Evolutionary conservation across 2,329 filamentous ascomycete species (phyloP).

Genomic region (Ascochyta lentis): DNA sequence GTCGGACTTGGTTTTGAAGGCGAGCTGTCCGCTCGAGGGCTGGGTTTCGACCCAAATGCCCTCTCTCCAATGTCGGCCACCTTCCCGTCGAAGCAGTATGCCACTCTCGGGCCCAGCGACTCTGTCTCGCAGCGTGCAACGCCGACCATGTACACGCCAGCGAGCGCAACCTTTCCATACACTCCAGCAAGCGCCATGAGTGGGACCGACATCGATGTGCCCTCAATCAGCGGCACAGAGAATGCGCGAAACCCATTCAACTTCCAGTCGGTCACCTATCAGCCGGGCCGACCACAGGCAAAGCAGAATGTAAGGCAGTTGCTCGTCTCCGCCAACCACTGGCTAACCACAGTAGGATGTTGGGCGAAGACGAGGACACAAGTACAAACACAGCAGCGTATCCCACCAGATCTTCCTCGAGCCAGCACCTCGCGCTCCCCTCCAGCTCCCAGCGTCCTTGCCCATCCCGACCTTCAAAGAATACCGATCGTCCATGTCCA

Average conservation of each 20-base stretch:
- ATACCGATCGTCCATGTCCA: slow-evolving; percentile 87
- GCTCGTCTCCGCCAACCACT: neutral
- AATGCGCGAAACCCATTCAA: slow-evolving; percentile 79
- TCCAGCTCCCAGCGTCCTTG: slow-evolving; percentile 88
- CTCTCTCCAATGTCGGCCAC: slow-evolving; percentile 51
- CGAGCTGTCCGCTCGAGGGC: slow-evolving; percentile 32
- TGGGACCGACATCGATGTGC: slow-evolving; percentile 38
- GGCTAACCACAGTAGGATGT: slow-evolving; percentile 68
- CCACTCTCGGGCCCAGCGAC: slow-evolving; percentile 42
- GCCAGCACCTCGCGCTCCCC: slow-evolving; percentile 81
- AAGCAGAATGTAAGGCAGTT: slow-evolving; percentile 62
- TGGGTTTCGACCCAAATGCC: slow-evolving; percentile 42
- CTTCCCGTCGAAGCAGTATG: slow-evolving; percentile 47
- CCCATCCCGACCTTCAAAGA: slow-evolving; percentile 90
- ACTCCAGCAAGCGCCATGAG: slow-evolving; percentile 40
- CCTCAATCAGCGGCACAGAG: slow-evolving; percentile 42
- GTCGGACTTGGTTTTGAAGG: slow-evolving; percentile 45
- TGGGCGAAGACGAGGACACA: slow-evolving; percentile 90
- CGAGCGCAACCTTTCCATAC: slow-evolving; percentile 44
- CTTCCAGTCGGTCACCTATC: slow-evolving; percentile 73
- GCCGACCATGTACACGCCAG: slow-evolving; percentile 42
- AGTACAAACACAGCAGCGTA: slow-evolving; percentile 96
- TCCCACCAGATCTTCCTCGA: slow-evolving; percentile 97
- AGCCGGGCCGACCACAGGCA: slow-evolving; percentile 68
- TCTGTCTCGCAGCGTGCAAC: slow-evolving; percentile 45